Evolutionary conservation across 768 basidiomycete species (phyloP).

Genomic region (Calocybe gangraenosa): DNA sequence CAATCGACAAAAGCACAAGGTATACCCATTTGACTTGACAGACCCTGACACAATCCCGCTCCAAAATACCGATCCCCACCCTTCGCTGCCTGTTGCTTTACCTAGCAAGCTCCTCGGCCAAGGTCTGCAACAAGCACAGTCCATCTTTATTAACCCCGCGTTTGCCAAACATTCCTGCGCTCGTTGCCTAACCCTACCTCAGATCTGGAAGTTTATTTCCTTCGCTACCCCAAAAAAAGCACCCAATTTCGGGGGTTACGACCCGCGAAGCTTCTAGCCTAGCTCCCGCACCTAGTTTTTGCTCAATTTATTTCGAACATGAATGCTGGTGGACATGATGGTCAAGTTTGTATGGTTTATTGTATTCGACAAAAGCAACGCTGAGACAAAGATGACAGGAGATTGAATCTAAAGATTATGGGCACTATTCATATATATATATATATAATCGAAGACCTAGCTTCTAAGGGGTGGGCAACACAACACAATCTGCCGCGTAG

Average conservation of each 20-base stretch:
- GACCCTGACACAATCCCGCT: slow-evolving; percentile 56
- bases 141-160: slow-evolving; percentile 48
- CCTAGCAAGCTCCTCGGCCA: slow-evolving; percentile 40
- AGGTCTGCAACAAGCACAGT: slow-evolving; percentile 54
- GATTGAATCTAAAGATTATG: no score
- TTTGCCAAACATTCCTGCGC: slow-evolving; percentile 54
- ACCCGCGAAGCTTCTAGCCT: slow-evolving; percentile 60
- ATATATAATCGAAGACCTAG: no score
- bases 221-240: slow-evolving; percentile 60
- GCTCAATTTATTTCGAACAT: slow-evolving; percentile 73
- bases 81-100: slow-evolving; percentile 55
- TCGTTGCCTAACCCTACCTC: slow-evolving; percentile 55
- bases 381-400: no score
- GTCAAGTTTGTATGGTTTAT: no score
- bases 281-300: slow-evolving; percentile 49
- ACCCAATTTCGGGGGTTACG: slow-evolving; percentile 48
- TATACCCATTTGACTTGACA: slow-evolving; percentile 60
- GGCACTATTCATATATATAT: no score
- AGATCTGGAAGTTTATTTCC: slow-evolving; percentile 62
- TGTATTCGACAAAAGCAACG: no score
- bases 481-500: no score
- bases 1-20: slow-evolving; percentile 42
- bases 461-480: no score
- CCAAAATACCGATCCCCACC: slow-evolving; percentile 63
- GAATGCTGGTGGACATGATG: slow-evolving; percentile 69